phyloP scores from a whole-genome alignment of 1,284 basidiomycete genomes.

The Ustilago cynodontis region DNA sequence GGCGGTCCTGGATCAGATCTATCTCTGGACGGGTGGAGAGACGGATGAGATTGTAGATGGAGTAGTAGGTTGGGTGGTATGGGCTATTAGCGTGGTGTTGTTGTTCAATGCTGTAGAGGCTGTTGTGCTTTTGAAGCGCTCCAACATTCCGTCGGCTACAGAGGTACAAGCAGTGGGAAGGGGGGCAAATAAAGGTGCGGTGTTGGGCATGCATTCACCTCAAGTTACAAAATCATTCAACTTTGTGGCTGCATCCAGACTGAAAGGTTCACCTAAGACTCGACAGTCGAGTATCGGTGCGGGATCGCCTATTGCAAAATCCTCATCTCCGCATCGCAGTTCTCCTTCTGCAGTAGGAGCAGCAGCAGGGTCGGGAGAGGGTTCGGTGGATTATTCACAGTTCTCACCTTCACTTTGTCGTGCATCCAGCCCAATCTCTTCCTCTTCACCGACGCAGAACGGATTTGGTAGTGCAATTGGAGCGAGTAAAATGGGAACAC shows the following conservation, averaged over 20 bases:
- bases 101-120: constrained; percentile 49
- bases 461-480: constrained; percentile 5
- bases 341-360: constrained; percentile 1
- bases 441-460: not conserved
- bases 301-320: constrained; percentile 37
- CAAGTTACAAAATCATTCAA: constrained; percentile 37
- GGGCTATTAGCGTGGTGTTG: constrained; percentile 43
- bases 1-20: constrained; percentile 36
- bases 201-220: constrained; percentile 40
- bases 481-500: not conserved
- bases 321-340: not conserved
- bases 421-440: not conserved
- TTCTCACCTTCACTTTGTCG: constrained; percentile 38
- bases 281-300: constrained; percentile 31
- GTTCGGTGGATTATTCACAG: constrained; percentile 34
- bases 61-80: constrained; percentile 36
- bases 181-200: not conserved
- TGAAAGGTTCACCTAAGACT: constrained; percentile 49
- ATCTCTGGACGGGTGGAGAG: constrained; percentile 32
- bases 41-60: constrained; percentile 42
- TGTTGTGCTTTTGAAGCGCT: constrained; percentile 11
- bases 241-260: constrained; percentile 43
- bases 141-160: not conserved
- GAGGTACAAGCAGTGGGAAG: not conserved
- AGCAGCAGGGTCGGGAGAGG: too few relatives aligned